Conservation (phyloP, 768 basidiomycete genomes). For the Russula sp. region DNA sequence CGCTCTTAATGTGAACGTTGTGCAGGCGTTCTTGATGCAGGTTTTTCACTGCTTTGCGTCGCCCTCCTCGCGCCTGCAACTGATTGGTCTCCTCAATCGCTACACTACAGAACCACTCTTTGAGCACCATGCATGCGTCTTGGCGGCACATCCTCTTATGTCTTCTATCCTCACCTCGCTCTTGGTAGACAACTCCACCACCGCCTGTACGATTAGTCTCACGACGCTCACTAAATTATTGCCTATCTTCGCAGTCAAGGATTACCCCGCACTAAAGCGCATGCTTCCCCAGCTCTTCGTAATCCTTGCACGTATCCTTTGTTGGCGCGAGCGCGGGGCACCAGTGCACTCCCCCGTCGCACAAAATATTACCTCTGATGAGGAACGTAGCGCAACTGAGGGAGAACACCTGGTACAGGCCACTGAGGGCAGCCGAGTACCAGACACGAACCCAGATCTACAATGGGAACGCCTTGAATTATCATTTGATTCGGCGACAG, state of each 20-base stretch:
- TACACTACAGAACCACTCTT: slow-evolving; percentile 55
- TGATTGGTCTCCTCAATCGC: slow-evolving; percentile 58
- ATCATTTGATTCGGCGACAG: slow-evolving; percentile 48
- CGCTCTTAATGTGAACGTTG: neutral
- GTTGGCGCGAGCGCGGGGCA: slow-evolving; percentile 59
- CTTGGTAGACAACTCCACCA: slow-evolving; percentile 69
- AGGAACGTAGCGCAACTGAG: slow-evolving; percentile 2
- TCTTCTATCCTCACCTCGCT: slow-evolving; percentile 60
- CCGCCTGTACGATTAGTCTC: slow-evolving; percentile 57
- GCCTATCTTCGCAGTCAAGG: slow-evolving; percentile 66
- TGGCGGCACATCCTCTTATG: slow-evolving; percentile 61
- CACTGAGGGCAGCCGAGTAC: slow-evolving; percentile 12
- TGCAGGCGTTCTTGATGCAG: slow-evolving; percentile 65
- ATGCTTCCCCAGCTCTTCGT: slow-evolving; percentile 61
- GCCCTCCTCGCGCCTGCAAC: slow-evolving; percentile 61
- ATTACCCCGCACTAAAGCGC: slow-evolving; percentile 47
- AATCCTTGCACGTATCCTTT: slow-evolving; percentile 63
- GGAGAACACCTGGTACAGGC: slow-evolving; percentile 9
- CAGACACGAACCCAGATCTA: slow-evolving; percentile 45
- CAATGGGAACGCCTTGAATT: slow-evolving; percentile 63
- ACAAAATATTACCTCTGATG: slow-evolving; percentile 12
- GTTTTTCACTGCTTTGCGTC: slow-evolving; percentile 54
- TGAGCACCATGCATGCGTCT: slow-evolving; percentile 38
- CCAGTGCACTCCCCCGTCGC: slow-evolving; percentile 12
- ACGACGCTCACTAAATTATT: slow-evolving; percentile 63